A percentile compares a stretch with the other conserved stretches of the same genome.
These are phyloP conservation scores for Bipolaris gigantea DNA, from an alignment of 2,329 filamentous ascomycete species.

Conservation along the genomic window DNA sequence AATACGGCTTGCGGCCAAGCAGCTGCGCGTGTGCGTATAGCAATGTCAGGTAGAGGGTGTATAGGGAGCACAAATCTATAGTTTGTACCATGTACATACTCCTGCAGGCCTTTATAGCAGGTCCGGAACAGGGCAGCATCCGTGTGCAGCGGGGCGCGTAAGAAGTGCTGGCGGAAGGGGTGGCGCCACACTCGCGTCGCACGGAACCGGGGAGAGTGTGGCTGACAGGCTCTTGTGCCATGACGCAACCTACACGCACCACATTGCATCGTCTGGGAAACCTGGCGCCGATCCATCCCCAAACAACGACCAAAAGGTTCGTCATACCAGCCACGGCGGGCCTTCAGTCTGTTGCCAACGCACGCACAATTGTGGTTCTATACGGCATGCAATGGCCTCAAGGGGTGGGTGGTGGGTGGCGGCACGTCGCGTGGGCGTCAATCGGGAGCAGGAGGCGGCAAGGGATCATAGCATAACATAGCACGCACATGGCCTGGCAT, in stretches of 20 bases:
- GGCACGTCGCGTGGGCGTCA: neutral
- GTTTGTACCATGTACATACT: too few relatives aligned
- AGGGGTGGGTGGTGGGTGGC: neutral
- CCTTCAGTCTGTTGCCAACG: neutral
- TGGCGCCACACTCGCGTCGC: constrained; percentile 7
- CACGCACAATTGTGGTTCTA: constrained; percentile 1
- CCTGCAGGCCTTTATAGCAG: neutral
- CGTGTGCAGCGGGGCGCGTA: neutral
- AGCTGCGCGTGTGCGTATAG: neutral
- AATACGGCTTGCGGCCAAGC: neutral
- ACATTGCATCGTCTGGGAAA: constrained; percentile 10
- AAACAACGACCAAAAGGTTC: constrained; percentile 6
- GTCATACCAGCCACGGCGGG: constrained; percentile 9
- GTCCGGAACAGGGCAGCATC: neutral
- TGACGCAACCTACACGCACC: constrained; percentile 19
- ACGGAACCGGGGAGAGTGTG: constrained; percentile 12
- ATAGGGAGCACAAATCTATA: neutral
- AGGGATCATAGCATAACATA: too few relatives aligned
- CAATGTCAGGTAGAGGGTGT: neutral
- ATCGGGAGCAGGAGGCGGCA: neutral
- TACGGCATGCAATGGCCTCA: neutral
- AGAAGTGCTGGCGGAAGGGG: too few relatives aligned
- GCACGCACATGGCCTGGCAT: neutral
- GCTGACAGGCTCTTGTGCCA: constrained; percentile 9
- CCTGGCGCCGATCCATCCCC: constrained; percentile 12